Evolutionary conservation across 257 asterid genomes (phyloP).

Genomic region (Solanum peruvianum): DNA sequence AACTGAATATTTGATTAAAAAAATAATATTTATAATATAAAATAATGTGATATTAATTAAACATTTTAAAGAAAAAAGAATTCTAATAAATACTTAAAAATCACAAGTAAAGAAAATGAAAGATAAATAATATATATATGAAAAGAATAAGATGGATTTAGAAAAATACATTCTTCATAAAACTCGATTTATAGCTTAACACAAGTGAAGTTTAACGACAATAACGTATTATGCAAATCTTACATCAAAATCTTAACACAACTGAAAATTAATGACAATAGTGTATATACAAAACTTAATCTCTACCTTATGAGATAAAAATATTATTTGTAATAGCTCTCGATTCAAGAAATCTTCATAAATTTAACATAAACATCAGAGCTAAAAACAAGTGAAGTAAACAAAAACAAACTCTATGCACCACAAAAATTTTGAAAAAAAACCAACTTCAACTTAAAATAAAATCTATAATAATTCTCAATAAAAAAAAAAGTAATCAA

Average conservation of each 20-base stretch:
- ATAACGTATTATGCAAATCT: no score
- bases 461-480: background rate
- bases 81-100: no score
- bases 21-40: no score
- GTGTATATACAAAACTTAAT: no score
- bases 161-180: no score
- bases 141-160: no score
- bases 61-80: background rate
- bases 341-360: background rate
- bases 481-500: background rate
- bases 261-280: no score
- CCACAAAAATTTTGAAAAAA: background rate
- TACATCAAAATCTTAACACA: no score
- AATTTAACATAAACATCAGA: background rate
- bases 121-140: no score
- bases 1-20: background rate
- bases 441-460: background rate
- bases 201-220: no score
- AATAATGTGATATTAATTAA: background rate
- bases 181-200: no score
- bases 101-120: background rate
- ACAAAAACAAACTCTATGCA: background rate
- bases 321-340: accelerated
- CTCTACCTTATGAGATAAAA: background rate
- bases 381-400: background rate